Percentiles rank a stretch among this genome's conserved stretches.
Conservation (phyloP, 2,329 filamentous ascomycete genomes). For the Colletotrichum theobromicola region DNA sequence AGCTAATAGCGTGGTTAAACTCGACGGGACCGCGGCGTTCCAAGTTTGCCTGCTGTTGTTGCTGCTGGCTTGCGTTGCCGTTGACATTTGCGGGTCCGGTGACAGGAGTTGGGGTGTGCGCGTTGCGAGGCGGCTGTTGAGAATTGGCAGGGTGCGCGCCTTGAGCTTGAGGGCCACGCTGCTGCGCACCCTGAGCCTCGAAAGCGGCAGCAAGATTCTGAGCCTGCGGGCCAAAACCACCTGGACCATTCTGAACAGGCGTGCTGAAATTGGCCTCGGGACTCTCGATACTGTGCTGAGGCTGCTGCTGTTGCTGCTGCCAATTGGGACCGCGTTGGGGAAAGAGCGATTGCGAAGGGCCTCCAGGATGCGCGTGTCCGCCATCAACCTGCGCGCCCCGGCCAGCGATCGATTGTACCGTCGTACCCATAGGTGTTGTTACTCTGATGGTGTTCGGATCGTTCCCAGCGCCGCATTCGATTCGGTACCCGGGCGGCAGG, state of each 20-base stretch:
- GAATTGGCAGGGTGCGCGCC: slow-evolving; percentile 43
- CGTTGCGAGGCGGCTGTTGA: slow-evolving; percentile 55
- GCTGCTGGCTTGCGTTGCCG: slow-evolving; percentile 57
- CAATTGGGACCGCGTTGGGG: slow-evolving; percentile 57
- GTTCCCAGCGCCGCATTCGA: slow-evolving; percentile 92
- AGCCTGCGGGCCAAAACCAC: slow-evolving; percentile 49
- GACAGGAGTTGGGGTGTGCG: slow-evolving; percentile 65
- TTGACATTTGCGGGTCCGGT: slow-evolving; percentile 64
- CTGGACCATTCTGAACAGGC: slow-evolving; percentile 56
- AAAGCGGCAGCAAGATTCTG: slow-evolving; percentile 27
- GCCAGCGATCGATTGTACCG: slow-evolving; percentile 81
- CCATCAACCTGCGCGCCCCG: slow-evolving; percentile 53
- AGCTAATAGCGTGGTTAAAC: slow-evolving; percentile 99
- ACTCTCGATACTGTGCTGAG: slow-evolving; percentile 65
- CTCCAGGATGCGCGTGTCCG: slow-evolving; percentile 36
- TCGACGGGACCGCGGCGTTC: slow-evolving; percentile 95
- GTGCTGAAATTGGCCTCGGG: slow-evolving; percentile 67
- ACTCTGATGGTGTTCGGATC: slow-evolving; percentile 96
- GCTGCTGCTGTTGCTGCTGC: slow-evolving; percentile 50
- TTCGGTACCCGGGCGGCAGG: slow-evolving; percentile 91
- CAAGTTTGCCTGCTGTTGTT: slow-evolving; percentile 55
- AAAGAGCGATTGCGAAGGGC: slow-evolving; percentile 48
- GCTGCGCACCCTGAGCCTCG: slow-evolving; percentile 33
- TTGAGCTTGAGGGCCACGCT: slow-evolving; percentile 35
- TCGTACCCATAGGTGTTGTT: slow-evolving; percentile 97